Evolutionary conservation across 2,329 filamentous ascomycete genomes (phyloP).

Genomic region (Diplocarpon mali): DNA sequence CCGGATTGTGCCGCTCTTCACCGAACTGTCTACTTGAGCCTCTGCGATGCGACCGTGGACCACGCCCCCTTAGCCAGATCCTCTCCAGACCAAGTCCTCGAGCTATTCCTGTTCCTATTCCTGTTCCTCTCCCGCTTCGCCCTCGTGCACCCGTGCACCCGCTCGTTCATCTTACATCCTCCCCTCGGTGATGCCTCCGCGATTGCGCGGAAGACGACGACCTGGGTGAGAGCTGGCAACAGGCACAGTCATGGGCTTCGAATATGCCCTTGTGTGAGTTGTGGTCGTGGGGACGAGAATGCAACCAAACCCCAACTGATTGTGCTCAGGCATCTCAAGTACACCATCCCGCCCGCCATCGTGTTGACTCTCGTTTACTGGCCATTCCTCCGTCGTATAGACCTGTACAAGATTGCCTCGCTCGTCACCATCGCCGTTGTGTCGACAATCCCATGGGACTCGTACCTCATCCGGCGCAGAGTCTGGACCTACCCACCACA

Average conservation of each 20-base stretch:
- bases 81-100: not conserved
- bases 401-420: conserved; percentile 50
- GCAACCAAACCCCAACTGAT: conserved; percentile 2
- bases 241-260: conserved; percentile 39
- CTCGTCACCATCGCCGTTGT: conserved; percentile 52
- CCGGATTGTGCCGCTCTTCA: too few relatives aligned
- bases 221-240: not conserved
- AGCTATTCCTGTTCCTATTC: too few relatives aligned
- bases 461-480: conserved; percentile 54
- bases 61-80: too few relatives aligned
- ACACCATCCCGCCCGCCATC: conserved; percentile 53
- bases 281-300: not conserved
- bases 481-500: conserved; percentile 63
- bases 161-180: too few relatives aligned
- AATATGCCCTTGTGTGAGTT: conserved; percentile 52
- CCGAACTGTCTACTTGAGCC: too few relatives aligned
- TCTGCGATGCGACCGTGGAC: too few relatives aligned
- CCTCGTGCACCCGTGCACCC: too few relatives aligned
- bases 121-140: too few relatives aligned
- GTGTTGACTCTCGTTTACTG: conserved; percentile 46
- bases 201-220: too few relatives aligned
- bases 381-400: conserved; percentile 50
- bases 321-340: conserved; percentile 42
- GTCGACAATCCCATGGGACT: conserved; percentile 67
- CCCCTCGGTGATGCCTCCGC: too few relatives aligned